Evolutionary conservation across 495 filamentous ascomycete genomes (phyloP).

Genomic region (Talaromyces thailandensis): DNA sequence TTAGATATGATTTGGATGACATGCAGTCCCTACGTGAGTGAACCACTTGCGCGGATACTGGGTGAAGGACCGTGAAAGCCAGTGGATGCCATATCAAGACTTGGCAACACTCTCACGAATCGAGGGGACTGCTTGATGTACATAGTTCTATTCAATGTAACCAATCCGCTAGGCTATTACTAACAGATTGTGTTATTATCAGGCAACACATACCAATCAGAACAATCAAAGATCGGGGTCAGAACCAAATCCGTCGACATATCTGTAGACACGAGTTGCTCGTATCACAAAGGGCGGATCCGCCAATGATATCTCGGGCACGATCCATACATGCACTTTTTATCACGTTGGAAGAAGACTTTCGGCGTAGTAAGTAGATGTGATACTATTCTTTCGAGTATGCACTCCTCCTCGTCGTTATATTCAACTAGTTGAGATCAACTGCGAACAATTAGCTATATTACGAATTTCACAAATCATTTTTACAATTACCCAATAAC

Average conservation of each 20-base stretch:
- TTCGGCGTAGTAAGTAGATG: neutral
- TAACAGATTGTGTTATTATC: neutral
- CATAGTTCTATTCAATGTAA: too few species aligned
- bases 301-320: neutral
- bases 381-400: neutral
- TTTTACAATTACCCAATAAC: too few species aligned
- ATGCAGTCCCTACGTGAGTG: neutral
- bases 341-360: neutral
- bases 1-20: neutral
- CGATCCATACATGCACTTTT: neutral
- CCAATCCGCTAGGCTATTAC: too few species aligned
- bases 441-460: too few species aligned
- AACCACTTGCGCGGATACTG: neutral
- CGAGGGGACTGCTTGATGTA: neutral
- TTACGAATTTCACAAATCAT: too few species aligned
- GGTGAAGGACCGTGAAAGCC: too few species aligned
- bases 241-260: neutral
- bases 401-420: neutral
- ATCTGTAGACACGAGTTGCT: neutral
- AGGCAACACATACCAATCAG: neutral
- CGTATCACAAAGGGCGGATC: neutral
- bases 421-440: too few species aligned
- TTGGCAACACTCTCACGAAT: neutral
- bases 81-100: too few species aligned
- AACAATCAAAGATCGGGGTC: neutral